phyloP scores from a whole-genome alignment of 768 basidiomycete species.

The Leccinum uliginosum region DNA sequence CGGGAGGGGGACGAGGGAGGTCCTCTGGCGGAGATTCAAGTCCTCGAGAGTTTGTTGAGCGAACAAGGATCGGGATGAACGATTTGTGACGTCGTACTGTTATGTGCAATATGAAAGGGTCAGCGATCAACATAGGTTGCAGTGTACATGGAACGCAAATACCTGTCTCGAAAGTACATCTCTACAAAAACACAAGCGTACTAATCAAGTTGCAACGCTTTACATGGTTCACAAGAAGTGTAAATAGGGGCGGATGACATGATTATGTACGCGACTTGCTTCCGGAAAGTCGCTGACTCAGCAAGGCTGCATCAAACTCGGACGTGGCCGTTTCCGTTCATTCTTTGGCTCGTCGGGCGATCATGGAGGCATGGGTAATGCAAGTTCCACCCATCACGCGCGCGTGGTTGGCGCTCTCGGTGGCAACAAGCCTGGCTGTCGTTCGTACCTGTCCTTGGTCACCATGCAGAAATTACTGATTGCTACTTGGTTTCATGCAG shows the following conservation, averaged over 20 bases:
- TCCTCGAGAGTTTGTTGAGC: constrained; percentile 40
- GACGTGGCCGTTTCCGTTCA: not conserved
- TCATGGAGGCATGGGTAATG: constrained; percentile 86
- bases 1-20: constrained; percentile 61
- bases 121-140: not conserved
- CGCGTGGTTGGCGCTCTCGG: constrained; percentile 75
- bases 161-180: no score
- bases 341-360: constrained; percentile 5
- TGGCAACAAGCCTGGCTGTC: constrained; percentile 79
- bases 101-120: not conserved
- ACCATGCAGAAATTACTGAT: constrained; percentile 2
- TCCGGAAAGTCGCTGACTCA: constrained; percentile 12
- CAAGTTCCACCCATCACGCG: constrained; percentile 92
- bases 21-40: constrained; percentile 49
- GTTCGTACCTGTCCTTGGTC: constrained; percentile 45
- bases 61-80: not conserved
- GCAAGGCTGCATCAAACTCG: not conserved
- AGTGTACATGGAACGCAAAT: not conserved
- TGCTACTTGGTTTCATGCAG: constrained; percentile 35
- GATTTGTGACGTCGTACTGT: not conserved
- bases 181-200: no score
- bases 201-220: no score
- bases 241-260: no score
- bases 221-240: no score
- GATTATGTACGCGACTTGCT: no score